Evolutionary conservation across 2,329 filamentous ascomycete species (phyloP).

Genomic region (Colletotrichum siamense): DNA sequence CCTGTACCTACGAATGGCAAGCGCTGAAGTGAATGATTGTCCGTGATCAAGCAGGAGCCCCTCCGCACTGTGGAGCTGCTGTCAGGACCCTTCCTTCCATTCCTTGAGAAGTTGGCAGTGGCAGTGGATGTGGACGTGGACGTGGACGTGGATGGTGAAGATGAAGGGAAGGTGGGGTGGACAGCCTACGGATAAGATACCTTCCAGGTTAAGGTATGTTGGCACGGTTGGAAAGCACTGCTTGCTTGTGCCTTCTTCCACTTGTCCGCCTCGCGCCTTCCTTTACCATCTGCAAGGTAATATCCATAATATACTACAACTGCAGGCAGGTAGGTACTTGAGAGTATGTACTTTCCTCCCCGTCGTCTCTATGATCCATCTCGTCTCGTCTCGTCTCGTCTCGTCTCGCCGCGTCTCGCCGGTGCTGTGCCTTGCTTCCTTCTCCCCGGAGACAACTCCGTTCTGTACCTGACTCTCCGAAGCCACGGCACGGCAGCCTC

Average conservation of each 20-base stretch:
- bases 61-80: not conserved
- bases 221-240: not conserved
- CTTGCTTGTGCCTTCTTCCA: not conserved
- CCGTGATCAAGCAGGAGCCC: not conserved
- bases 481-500: not conserved
- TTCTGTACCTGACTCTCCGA: constrained; percentile 12
- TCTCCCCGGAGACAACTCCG: constrained; percentile 13
- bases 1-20: not conserved
- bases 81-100: not conserved
- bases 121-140: not conserved
- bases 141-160: not conserved
- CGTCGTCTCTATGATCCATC: not conserved
- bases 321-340: not conserved
- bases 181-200: not conserved
- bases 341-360: not conserved
- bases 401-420: not conserved
- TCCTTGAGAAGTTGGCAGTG: not conserved
- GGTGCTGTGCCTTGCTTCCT: not conserved
- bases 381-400: not conserved
- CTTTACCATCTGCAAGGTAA: not conserved
- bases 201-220: not conserved
- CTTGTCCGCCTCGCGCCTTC: not conserved
- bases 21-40: not conserved
- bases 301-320: not conserved
- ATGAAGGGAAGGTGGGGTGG: not conserved